Percentiles rank a stretch among this genome's conserved stretches.
Evolutionary conservation across 768 basidiomycete genomes (phyloP).

Genomic region (Lentinula aciculospora): DNA sequence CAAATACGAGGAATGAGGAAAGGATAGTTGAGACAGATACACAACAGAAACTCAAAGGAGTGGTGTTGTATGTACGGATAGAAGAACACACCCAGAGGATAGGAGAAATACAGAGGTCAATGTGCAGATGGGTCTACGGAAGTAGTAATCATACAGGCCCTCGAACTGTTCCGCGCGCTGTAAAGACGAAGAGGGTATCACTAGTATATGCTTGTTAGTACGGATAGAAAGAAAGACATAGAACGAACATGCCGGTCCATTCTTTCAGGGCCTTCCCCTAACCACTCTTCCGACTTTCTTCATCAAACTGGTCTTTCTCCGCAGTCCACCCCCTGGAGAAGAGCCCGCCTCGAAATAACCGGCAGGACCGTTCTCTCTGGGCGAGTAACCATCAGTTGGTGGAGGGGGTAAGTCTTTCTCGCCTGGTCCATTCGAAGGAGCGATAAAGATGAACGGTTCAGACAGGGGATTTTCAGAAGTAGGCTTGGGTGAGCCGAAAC

Average conservation of each 20-base stretch:
- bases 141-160: background rate
- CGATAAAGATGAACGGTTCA: conserved; percentile 67
- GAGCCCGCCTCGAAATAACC: conserved; percentile 49
- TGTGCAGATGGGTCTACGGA: background rate
- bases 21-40: background rate
- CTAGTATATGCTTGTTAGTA: background rate
- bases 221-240: background rate
- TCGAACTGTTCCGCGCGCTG: background rate
- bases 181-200: background rate
- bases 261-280: conserved; percentile 29
- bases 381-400: conserved; percentile 35
- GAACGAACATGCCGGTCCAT: background rate
- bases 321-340: conserved; percentile 38
- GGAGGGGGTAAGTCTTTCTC: conserved; percentile 52
- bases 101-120: background rate
- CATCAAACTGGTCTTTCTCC: conserved; percentile 72
- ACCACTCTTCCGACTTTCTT: conserved; percentile 76
- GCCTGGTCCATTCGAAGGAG: conserved; percentile 30
- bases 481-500: conserved; percentile 41
- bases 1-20: background rate
- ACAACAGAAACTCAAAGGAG: background rate
- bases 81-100: background rate
- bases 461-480: conserved; percentile 24
- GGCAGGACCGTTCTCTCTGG: conserved; percentile 25
- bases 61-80: background rate